Conservation (phyloP, 1,284 basidiomycete species). For the Fomes fomentarius region DNA sequence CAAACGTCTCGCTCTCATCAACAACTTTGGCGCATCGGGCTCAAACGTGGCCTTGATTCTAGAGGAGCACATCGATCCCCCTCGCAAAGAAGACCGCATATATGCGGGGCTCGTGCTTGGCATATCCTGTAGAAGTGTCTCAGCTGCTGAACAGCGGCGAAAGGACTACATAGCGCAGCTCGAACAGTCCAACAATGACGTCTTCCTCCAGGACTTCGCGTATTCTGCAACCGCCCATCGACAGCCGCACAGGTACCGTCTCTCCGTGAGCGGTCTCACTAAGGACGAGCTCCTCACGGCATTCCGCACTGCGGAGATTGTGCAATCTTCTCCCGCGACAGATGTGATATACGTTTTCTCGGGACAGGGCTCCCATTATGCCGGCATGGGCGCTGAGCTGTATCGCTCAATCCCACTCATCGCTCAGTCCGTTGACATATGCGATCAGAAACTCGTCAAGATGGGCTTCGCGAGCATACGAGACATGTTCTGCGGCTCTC, state of each 20-base stretch:
- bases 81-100: not conserved
- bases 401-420: slow-evolving; percentile 54
- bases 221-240: slow-evolving; percentile 70
- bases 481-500: slow-evolving; percentile 43
- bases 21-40: slow-evolving; percentile 77
- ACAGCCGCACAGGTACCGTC: slow-evolving; percentile 57
- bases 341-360: slow-evolving; percentile 71
- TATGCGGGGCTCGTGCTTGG: slow-evolving; percentile 54
- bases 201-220: slow-evolving; percentile 46
- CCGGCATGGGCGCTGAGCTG: slow-evolving; percentile 62
- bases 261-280: too few relatives aligned
- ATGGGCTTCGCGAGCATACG: slow-evolving; percentile 56
- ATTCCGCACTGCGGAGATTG: slow-evolving; percentile 40
- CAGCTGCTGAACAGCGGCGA: slow-evolving; percentile 51
- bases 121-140: slow-evolving; percentile 58
- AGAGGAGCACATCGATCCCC: slow-evolving; percentile 45
- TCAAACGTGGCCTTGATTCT: slow-evolving; percentile 67
- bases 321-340: slow-evolving; percentile 29
- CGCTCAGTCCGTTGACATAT: slow-evolving; percentile 54
- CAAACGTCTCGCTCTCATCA: slow-evolving; percentile 59
- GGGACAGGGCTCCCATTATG: slow-evolving; percentile 69
- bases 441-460: slow-evolving; percentile 50
- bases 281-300: slow-evolving; percentile 51
- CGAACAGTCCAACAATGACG: slow-evolving; percentile 21
- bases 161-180: slow-evolving; percentile 53